Evolutionary conservation across 2,329 filamentous ascomycete species (phyloP), one percentile per base, ranked within the genome.

Genomic region (Cladophialophora immunda): DNA sequence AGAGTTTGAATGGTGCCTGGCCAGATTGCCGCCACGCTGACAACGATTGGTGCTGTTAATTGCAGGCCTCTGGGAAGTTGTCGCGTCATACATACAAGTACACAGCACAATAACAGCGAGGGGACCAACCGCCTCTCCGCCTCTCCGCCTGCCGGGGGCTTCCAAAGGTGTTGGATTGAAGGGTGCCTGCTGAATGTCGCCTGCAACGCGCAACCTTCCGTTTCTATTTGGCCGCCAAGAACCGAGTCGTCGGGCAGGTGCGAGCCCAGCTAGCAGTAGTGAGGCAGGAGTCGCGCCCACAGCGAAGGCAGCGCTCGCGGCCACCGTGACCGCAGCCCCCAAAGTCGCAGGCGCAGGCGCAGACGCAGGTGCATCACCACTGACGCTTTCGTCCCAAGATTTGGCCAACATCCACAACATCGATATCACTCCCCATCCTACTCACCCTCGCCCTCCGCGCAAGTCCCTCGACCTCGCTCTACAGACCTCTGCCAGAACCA

Each of bases 171-270:
- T 55, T 36, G 22, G 25, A 58, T 64, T 60, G 65, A 59, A 36
- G 36, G 61, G 29, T 62, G 65, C 65, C 65, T 67, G 61, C 38
- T 53, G 34, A 34, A 53, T 55, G 60, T 45, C 55, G 62, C 41
- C 59, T 50, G 60, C 32, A 56, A 64, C 64, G 57, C 67, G 58
- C 52, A 67, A 67, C 29, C 34, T 64, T 56, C 56, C 50, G 5
- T 64, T 66, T 54, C 60, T 66, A 11, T 69, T 67, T 58, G 65
- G 65, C 13, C 68, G 68, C 65, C 65, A 70, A 65, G 68, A 61
- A 66, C 53, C 64, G 6, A 36, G 22, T 22, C 15, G 29, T 17
- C 58, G 30, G 47, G 45, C 55, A 50, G 30, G 45, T n/a, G 47
- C 29, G 3, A 38, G 22, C 22, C 30, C 53, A 27, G n/a, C n/a